Base-by-base conservation (phyloP, 108 stramenopile species). In the Nitzschia sp. region DNA sequence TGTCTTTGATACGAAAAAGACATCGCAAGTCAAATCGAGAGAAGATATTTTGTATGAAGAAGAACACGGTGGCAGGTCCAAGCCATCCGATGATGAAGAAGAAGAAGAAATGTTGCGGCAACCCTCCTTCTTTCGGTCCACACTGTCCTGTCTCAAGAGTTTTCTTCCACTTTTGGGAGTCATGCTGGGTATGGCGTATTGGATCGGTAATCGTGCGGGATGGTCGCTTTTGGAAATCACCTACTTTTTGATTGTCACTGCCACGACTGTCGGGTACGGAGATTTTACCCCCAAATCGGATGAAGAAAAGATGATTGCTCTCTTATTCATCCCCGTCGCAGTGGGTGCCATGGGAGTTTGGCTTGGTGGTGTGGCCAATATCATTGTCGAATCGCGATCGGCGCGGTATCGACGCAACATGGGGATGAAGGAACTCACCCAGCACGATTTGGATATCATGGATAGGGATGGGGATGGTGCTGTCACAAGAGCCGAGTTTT, bases 401-500 rank as follows among this genome's bases (percentile, higher is more conserved):
- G 74, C 69, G 30, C 41, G 41, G 22, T 71, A 56, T 28, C 61
- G 80, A 28, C 67, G 64, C 22, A 55, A 68, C 34, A 21, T 50
- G 21, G 19, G 48, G 16, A 50, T 50, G 48, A 35, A 80, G 34
- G 72, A 73, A n/a, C 46, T 90, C 30, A 82, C 71, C 17, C 32
- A 81, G 45, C 80, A 77, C 26, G 89, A 90, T 63, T 29, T 82
- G 22, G 66, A 82, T 15, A 38, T 64, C 27, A 82, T 82, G 81
- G 72, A 81, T 48, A 41, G 21, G 1, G 69, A 75, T 55, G 71
- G 77, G 21, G 77, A 78, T 41, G 81, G 81, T 0, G 82, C 69
- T 63, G 89, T 90, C 48, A 73, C 61, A 50, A 58, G 83, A 66
- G 58, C 78, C 48, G 90, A 91, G 53, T 91, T 82, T 68, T 57